Evolutionary conservation across 257 asterid species (phyloP), one percentile per base, ranked within the genome.

Genomic region (Paulownia fortunei): DNA sequence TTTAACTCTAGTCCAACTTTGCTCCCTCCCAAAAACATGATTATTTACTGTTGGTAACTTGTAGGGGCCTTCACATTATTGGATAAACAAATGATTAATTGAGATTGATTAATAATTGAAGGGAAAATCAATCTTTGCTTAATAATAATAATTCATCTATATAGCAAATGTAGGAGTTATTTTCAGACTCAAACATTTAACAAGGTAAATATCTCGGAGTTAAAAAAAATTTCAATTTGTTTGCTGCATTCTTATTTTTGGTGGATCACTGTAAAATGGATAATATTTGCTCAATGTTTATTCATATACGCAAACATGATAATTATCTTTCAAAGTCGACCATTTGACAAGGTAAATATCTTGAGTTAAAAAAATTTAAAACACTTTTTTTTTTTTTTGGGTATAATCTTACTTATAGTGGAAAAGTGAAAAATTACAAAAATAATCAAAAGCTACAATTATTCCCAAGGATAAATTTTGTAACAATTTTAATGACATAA

Each of bases 21-120:
- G 3, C n/a, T 44, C 3, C 24, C 10, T 6, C 36, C 19, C 15
- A 12, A 37, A 30, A 26, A 8, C 74, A 69, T 47, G 46, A 69
- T 26, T 47, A 44, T 26, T 27, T 27, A 55, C 8, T 72, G 7
- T 30, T 47, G 11, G 10, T 69, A 42, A 46, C 3, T 37, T 59
- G 46, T 16, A 26, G 69, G 69, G 49, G 2, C 78, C 58, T 23
- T 41, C 46, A 24, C n/a, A 73, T 58, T 73, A 59, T 69, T 73
- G 70, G 69, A 59, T 59, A 59, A 73, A 30, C 46, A 56, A 69
- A 69, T 52, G 24, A 68, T 68, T 26, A 70, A 12, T 4, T 19
- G n/a, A n/a, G 4, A 72, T 49, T 55, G 23, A 72, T 15, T 12
- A 4, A 46, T 37, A 55, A 72, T 55, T 55, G 77, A 55, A 21